These are phyloP conservation scores for Entophlyctis helioformis DNA, from an alignment of 192 early-diverging fungal genomes.

Conservation along the genomic window DNA sequence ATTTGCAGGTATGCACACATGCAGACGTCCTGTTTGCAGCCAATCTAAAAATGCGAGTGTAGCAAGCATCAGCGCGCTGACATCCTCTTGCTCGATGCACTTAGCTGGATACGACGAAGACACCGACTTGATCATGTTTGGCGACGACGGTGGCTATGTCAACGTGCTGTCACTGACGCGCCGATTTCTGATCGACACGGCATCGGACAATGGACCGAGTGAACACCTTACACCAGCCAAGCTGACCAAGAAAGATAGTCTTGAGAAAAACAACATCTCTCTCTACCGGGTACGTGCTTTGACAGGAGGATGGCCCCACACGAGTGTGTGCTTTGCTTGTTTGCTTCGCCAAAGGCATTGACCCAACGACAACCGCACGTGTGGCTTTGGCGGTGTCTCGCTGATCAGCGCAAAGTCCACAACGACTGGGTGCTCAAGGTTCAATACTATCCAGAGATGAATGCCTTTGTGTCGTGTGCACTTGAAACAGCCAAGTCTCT, in stretches of 20 bases:
- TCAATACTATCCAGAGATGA: slow-evolving; percentile 48
- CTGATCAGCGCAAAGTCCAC: slow-evolving; percentile 38
- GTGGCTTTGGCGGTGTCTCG: too few species aligned
- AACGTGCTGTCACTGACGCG: slow-evolving; percentile 38
- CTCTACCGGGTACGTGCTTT: slow-evolving; percentile 28
- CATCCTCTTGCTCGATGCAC: too few species aligned
- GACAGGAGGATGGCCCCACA: too few species aligned
- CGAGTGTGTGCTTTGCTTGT: too few species aligned
- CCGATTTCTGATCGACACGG: slow-evolving; percentile 32
- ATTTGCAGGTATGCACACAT: slow-evolving; percentile 37
- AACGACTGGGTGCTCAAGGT: slow-evolving; percentile 51
- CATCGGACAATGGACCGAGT: slow-evolving; percentile 19
- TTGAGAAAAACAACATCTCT: slow-evolving; percentile 30
- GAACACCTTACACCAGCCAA: slow-evolving; percentile 35
- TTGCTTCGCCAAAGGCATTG: too few species aligned
- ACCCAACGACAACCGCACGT: too few species aligned
- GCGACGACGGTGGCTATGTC: slow-evolving; percentile 51
- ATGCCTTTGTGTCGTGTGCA: slow-evolving; percentile 45
- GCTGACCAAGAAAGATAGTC: slow-evolving; percentile 24
- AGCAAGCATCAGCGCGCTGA: too few species aligned
- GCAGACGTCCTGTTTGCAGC: too few species aligned
- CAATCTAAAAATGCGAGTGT: too few species aligned
- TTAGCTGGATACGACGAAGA: slow-evolving; percentile 40
- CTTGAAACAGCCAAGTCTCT: slow-evolving; percentile 33
- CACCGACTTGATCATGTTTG: slow-evolving; percentile 39